Conservation (phyloP, 495 filamentous ascomycete species). For the Trypethelium eluteriae region DNA sequence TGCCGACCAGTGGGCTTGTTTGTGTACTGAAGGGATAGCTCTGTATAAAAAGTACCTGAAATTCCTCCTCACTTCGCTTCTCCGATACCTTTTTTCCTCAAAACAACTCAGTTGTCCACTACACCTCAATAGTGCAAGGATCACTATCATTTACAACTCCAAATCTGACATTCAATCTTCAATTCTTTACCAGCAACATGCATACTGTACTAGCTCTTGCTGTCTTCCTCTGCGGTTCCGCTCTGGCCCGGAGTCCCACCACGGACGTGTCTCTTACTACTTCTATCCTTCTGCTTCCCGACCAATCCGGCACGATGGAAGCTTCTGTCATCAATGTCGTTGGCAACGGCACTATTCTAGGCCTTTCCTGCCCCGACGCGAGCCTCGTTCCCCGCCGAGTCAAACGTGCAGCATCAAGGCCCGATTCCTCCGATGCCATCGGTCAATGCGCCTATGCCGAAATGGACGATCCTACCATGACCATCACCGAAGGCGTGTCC, state of each 20-base stretch:
- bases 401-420: neutral
- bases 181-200: neutral
- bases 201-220: neutral
- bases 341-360: neutral
- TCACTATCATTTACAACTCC: no score
- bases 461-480: neutral
- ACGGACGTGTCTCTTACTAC: neutral
- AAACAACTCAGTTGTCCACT: no score
- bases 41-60: no score
- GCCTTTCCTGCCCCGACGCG: neutral
- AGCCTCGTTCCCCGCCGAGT: neutral
- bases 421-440: neutral
- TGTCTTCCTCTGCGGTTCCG: neutral
- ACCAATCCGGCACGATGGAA: neutral
- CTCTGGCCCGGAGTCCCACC: neutral
- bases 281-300: neutral
- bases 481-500: conserved; percentile 1
- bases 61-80: no score
- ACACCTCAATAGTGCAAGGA: no score
- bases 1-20: no score
- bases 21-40: no score
- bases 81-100: no score
- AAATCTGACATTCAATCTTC: no score
- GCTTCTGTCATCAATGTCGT: neutral
- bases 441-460: neutral